Percentiles rank a stretch among this genome's conserved stretches.
Conservation (phyloP, 495 filamentous ascomycete species). For the Lichina pygmaea region DNA sequence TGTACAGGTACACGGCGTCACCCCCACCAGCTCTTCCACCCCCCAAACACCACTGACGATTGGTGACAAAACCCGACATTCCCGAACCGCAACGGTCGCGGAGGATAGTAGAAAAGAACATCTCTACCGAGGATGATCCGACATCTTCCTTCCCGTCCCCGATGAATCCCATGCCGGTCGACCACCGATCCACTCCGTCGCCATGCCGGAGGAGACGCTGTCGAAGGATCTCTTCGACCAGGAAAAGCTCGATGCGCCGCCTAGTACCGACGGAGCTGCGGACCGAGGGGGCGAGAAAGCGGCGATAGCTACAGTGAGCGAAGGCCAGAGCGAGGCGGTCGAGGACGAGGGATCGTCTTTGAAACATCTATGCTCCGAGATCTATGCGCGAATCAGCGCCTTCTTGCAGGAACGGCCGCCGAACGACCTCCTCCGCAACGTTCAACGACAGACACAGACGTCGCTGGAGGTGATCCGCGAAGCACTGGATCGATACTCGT, state of each 20-base stretch:
- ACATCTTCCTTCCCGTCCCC: too few species aligned
- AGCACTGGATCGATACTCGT: conserved; percentile 47
- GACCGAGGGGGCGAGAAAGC: too few species aligned
- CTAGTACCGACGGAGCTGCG: not conserved
- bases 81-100: too few species aligned
- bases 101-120: too few species aligned
- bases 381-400: conserved; percentile 33
- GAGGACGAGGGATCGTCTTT: not conserved
- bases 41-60: too few species aligned
- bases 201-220: not conserved
- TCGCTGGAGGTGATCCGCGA: conserved; percentile 45
- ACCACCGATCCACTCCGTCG: not conserved
- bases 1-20: too few species aligned
- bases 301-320: not conserved
- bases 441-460: conserved; percentile 44
- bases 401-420: conserved; percentile 38
- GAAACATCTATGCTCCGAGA: conserved; percentile 22
- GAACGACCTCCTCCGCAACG: conserved; percentile 26
- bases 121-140: too few species aligned
- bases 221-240: not conserved
- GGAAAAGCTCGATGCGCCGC: not conserved
- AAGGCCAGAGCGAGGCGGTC: not conserved
- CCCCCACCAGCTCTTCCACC: too few species aligned
- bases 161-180: too few species aligned
- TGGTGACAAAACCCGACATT: too few species aligned